Evolutionary conservation across 164 flowering plant genomes (phyloP).

Genomic region (Piper longum): DNA sequence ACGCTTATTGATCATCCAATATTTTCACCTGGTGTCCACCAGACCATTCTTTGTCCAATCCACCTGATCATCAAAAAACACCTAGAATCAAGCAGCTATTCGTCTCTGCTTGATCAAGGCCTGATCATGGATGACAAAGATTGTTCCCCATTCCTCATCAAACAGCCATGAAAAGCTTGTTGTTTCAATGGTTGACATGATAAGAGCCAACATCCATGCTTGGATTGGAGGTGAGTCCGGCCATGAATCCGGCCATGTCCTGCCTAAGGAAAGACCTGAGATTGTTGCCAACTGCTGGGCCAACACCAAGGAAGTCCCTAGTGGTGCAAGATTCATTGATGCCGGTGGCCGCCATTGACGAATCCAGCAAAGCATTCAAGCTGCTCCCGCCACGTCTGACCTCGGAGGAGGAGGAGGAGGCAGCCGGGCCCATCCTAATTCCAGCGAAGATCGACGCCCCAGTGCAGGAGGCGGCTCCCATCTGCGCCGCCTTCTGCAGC

Average conservation of each 20-base stretch:
- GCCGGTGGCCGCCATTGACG: background rate
- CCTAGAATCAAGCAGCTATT: background rate
- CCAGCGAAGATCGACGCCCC: constrained; percentile 9
- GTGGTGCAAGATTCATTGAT: constrained; percentile 19
- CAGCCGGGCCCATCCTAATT: constrained; percentile 22
- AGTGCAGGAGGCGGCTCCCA: constrained; percentile 54
- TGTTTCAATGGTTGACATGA: constrained; percentile 17
- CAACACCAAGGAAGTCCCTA: constrained; percentile 58
- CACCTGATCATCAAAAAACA: background rate
- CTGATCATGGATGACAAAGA: too few relatives aligned
- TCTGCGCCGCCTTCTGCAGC: constrained; percentile 65
- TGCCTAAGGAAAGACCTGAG: constrained; percentile 22
- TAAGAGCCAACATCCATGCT: constrained; percentile 37
- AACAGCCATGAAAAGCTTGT: background rate
- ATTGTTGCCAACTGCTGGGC: constrained; percentile 18
- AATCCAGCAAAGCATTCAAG: constrained; percentile 11
- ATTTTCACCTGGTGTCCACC: too few relatives aligned
- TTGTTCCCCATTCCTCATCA: background rate
- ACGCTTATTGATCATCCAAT: too few relatives aligned
- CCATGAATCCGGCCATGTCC: constrained; percentile 31
- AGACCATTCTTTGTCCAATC: background rate
- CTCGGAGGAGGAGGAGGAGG: background rate
- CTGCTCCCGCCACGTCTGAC: constrained; percentile 2
- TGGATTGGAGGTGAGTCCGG: constrained; percentile 18
- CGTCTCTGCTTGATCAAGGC: too few relatives aligned